Conservation (phyloP, 2,329 filamentous ascomycete genomes). For the Huntiella omanensis region DNA sequence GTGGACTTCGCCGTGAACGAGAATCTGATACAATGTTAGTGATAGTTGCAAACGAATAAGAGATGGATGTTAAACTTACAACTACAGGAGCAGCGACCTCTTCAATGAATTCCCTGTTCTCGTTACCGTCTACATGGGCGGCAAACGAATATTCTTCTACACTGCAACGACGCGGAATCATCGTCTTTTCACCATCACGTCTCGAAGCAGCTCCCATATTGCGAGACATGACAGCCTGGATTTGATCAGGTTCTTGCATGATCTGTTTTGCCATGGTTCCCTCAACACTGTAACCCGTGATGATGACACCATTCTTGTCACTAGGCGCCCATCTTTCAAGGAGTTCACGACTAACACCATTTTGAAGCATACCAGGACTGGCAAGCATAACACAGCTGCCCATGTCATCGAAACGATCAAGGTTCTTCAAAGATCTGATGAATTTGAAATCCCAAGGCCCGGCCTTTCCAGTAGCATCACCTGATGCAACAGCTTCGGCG, state of each 20-base stretch:
- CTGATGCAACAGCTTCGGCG: slow-evolving; percentile 69
- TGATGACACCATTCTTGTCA: slow-evolving; percentile 93
- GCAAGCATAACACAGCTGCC: slow-evolving; percentile 95
- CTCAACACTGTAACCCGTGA: slow-evolving; percentile 96
- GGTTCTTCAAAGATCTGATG: slow-evolving; percentile 75
- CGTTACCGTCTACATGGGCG: slow-evolving; percentile 85
- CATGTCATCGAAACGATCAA: slow-evolving; percentile 91
- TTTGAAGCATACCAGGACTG: slow-evolving; percentile 95
- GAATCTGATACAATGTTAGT: slow-evolving; percentile 23
- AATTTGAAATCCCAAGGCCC: slow-evolving; percentile 95
- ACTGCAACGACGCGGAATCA: slow-evolving; percentile 83
- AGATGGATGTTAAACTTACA: slow-evolving; percentile 33
- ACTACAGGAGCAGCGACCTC: slow-evolving; percentile 84
- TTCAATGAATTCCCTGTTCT: slow-evolving; percentile 94
- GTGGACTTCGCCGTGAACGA: slow-evolving; percentile 91
- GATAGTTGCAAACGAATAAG: background rate
- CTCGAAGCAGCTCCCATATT: slow-evolving; percentile 40
- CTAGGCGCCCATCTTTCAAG: slow-evolving; percentile 92
- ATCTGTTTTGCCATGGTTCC: slow-evolving; percentile 96
- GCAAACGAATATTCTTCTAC: slow-evolving; percentile 92
- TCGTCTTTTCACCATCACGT: slow-evolving; percentile 63
- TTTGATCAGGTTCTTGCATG: slow-evolving; percentile 84
- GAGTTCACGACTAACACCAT: slow-evolving; percentile 79
- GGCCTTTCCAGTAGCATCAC: slow-evolving; percentile 55
- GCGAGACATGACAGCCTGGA: slow-evolving; percentile 80